Evolutionary conservation across 257 asterid genomes (phyloP).

Genomic region (Fraxinus americana): DNA sequence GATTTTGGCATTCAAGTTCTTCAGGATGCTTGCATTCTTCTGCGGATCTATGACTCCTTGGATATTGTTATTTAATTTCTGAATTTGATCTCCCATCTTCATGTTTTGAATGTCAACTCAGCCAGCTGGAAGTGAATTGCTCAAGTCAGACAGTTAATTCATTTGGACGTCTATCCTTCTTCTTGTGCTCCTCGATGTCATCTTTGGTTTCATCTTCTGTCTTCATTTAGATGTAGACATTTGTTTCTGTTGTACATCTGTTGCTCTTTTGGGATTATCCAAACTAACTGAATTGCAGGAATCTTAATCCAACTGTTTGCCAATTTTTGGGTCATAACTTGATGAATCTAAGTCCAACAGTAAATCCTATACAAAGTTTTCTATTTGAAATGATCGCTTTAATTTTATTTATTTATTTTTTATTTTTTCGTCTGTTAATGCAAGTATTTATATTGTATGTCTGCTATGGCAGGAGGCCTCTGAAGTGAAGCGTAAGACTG

Average conservation of each 20-base stretch:
- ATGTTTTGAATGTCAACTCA: background rate
- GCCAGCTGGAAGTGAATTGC: background rate
- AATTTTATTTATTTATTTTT: background rate
- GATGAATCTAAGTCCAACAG: background rate
- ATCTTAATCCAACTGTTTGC: background rate
- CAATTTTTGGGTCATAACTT: background rate
- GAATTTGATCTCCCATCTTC: background rate
- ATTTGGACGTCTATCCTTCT: background rate
- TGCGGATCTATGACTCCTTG: background rate
- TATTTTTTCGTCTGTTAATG: background rate
- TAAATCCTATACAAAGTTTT: background rate
- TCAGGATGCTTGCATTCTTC: background rate
- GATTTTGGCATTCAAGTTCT: background rate
- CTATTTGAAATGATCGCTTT: slow-evolving; percentile 11
- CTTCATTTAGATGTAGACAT: background rate
- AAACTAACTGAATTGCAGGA: background rate
- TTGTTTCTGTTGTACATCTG: background rate
- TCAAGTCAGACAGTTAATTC: background rate
- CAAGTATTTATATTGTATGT: slow-evolving; percentile 4
- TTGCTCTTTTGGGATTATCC: background rate
- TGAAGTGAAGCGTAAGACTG: slow-evolving; percentile 82
- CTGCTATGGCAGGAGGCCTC: slow-evolving; percentile 53
- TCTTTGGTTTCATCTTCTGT: background rate
- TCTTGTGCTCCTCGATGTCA: background rate
- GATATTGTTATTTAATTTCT: background rate